Evolutionary conservation across 768 basidiomycete species (phyloP).

Genomic region (Artomyces pyxidatus): DNA sequence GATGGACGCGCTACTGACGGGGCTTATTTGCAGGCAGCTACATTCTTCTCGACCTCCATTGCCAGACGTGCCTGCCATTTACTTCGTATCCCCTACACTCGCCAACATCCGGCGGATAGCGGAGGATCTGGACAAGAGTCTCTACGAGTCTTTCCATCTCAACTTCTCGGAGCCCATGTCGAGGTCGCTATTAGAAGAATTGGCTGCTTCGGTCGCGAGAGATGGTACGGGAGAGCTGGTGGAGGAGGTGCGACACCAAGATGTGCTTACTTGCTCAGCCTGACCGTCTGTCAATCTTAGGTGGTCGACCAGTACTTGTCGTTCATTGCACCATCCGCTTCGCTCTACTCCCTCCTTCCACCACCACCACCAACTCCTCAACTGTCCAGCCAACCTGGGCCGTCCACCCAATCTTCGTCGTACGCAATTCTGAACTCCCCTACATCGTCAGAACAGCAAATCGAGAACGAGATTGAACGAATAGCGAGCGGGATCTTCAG

Average conservation of each 20-base stretch:
- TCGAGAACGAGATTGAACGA: constrained; percentile 90
- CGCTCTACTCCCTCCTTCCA: constrained; percentile 84
- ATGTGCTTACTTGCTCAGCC: background rate
- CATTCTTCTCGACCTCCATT: constrained; percentile 84
- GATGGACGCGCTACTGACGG: background rate
- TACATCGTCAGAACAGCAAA: constrained; percentile 78
- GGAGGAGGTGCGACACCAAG: constrained; percentile 46
- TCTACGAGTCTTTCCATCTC: constrained; percentile 91
- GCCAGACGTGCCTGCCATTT: constrained; percentile 93
- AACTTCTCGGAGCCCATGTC: constrained; percentile 94
- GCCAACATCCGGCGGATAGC: constrained; percentile 85
- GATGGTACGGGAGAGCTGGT: constrained; percentile 79
- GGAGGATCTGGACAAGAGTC: constrained; percentile 79
- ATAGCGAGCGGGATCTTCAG: constrained; percentile 88
- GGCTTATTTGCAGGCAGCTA: constrained; percentile 60
- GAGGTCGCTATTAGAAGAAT: constrained; percentile 83
- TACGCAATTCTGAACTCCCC: constrained; percentile 91
- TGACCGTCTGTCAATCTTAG: constrained; percentile 30
- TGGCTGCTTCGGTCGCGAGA: constrained; percentile 80
- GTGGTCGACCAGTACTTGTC: constrained; percentile 96
- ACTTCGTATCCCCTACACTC: constrained; percentile 90
- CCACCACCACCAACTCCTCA: constrained; percentile 35
- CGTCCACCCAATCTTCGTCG: constrained; percentile 41
- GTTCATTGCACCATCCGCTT: constrained; percentile 88
- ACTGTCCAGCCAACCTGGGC: constrained; percentile 26